Evolutionary conservation across 208 protist genomes (phyloP), one percentile per base, ranked within the genome.

Genomic region (Leishmania amazonensis): DNA sequence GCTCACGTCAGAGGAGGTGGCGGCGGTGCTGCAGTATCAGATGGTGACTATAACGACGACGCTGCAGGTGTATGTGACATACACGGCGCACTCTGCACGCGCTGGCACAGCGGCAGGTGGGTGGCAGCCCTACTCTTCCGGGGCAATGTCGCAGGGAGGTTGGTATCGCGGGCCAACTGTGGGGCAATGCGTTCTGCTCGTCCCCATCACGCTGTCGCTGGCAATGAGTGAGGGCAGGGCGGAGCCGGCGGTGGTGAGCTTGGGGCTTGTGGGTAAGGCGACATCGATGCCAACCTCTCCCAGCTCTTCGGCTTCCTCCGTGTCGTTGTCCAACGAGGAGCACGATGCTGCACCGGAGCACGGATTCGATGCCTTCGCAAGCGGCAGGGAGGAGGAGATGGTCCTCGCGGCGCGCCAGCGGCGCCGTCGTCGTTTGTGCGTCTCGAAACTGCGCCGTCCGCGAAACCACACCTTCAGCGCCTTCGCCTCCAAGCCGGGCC

Each of bases 191-290:
- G 80, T 89, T 65, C 83, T 88, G 64, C 87, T 92, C 40, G 81
- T 89, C 17, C 89, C 86, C 60, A 86, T 86, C 79, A 83, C 81
- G 38, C 88, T 89, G 51, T 80, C 80, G 7, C 60, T 86, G 47
- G 90, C 94, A 15, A 81, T 94, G 80, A 97, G 94, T 74, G 91
- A 94, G 74, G 91, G 91, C 19, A 79, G 83, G 1, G 91, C 85
- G 54, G 88, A 90, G 65, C 92, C 92, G 24, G 57, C 79, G 45
- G 45, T 78, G 54, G 81, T 91, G 24, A 85, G 87, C 51, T 72
- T 91, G 42, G 88, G 88, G 6, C 75, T 88, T 67, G 86, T 91
- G 19, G 81, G 80, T 15, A 78, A 71, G 62, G 42, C 78, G 38
- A 21, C 82, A n/a, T 82, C 82, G 21, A 35, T 75, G 51, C 49